Conservation (phyloP, 345 rosid species). For the Bruguiera parviflora region DNA sequence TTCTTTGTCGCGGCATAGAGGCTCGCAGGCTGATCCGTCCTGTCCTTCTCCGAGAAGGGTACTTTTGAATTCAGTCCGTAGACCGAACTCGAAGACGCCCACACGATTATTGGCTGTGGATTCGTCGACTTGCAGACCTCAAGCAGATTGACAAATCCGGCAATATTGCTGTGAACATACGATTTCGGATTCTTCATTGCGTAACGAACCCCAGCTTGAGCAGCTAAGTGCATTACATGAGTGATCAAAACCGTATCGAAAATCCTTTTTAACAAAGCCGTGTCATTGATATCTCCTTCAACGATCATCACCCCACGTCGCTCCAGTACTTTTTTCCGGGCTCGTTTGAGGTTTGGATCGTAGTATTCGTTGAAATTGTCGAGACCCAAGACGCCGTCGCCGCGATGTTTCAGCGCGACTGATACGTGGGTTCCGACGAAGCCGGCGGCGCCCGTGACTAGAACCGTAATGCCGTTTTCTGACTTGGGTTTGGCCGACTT, state of each 20-base stretch:
- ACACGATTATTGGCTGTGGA: constrained; percentile 17
- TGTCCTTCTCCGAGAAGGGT: constrained; percentile 19
- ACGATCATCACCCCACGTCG: constrained; percentile 52
- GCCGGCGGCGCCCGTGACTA: constrained; percentile 84
- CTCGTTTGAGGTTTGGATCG: constrained; percentile 52
- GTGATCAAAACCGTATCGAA: constrained; percentile 38
- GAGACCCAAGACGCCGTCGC: constrained; percentile 71
- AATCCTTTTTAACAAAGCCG: constrained; percentile 43
- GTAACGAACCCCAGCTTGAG: constrained; percentile 21
- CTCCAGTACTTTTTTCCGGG: constrained; percentile 47
- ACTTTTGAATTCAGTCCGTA: constrained; percentile 16
- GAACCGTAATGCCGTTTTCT: constrained; percentile 39
- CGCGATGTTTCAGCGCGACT: constrained; percentile 51
- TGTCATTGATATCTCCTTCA: constrained; percentile 62
- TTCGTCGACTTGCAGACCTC: constrained; percentile 12
- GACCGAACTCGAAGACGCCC: constrained; percentile 23
- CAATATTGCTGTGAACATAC: constrained; percentile 17
- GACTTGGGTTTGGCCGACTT: constrained; percentile 48
- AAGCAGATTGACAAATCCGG: constrained; percentile 16
- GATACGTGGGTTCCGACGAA: constrained; percentile 70
- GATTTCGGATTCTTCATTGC: constrained; percentile 21
- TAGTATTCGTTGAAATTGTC: constrained; percentile 74
- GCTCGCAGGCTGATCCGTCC: constrained; percentile 23
- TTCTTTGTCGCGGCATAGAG: constrained; percentile 20
- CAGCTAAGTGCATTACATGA: constrained; percentile 21